Percentiles rank a stretch among this genome's conserved stretches.
phyloP scores from a whole-genome alignment of 2,329 filamentous ascomycete species.

The Beauveria sp. region DNA sequence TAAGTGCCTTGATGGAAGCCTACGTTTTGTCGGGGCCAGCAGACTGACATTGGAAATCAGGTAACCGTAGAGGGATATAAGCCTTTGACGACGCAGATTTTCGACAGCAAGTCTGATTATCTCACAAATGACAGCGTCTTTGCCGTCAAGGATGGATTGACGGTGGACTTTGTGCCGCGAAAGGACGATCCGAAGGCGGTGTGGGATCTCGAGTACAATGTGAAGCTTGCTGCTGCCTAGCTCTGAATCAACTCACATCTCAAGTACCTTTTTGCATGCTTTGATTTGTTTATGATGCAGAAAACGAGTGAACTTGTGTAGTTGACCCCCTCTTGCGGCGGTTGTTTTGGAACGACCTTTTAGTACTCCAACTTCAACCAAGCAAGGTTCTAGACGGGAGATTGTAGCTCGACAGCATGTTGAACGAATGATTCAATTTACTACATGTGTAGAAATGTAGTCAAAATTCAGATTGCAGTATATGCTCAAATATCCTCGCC shows the following conservation, averaged over 20 bases:
- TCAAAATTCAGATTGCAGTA: background rate
- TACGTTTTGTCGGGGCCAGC: no score
- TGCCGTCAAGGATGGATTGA: slow-evolving; percentile 45
- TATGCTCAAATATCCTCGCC: slow-evolving; percentile 14
- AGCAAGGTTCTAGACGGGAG: no score
- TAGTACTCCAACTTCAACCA: no score
- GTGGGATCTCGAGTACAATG: slow-evolving; percentile 55
- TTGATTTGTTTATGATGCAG: background rate
- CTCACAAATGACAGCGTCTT: slow-evolving; percentile 46
- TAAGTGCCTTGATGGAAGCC: background rate
- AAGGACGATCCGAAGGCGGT: slow-evolving; percentile 37
- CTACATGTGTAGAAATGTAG: background rate
- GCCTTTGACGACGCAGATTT: slow-evolving; percentile 66
- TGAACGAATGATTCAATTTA: background rate
- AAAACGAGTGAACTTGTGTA: no score
- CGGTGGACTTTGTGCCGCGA: slow-evolving; percentile 33
- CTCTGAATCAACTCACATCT: background rate
- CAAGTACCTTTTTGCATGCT: background rate
- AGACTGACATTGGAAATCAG: slow-evolving; percentile 13
- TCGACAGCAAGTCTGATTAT: slow-evolving; percentile 59
- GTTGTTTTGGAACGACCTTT: no score
- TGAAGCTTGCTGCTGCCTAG: slow-evolving; percentile 35
- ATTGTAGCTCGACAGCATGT: no score
- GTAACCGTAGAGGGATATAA: slow-evolving; percentile 51
- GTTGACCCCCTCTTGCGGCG: no score